Evolutionary conservation across 2,329 filamentous ascomycete species (phyloP).

Genomic region (Sporothrix sp.): DNA sequence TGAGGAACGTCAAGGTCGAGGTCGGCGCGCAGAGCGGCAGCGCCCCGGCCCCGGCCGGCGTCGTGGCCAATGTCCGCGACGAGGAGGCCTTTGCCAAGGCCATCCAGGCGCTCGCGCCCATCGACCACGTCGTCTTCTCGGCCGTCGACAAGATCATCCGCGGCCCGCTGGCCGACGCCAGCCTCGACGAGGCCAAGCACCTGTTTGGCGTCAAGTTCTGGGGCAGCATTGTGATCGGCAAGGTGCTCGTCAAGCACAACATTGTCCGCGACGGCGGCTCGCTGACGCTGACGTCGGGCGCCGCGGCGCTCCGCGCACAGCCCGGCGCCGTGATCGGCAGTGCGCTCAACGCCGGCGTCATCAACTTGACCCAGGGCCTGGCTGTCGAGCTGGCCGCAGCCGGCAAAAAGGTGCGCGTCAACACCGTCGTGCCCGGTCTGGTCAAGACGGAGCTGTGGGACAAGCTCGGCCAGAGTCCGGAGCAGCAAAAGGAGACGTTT

Average conservation of each 20-base stretch:
- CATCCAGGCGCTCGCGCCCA: slow-evolving; percentile 25
- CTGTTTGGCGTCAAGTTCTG: slow-evolving; percentile 33
- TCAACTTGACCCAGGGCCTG: slow-evolving; percentile 22
- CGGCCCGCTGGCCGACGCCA: slow-evolving; percentile 25
- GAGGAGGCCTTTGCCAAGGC: slow-evolving; percentile 25
- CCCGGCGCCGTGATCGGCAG: slow-evolving; percentile 26
- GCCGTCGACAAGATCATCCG: slow-evolving; percentile 31
- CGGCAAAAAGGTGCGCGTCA: slow-evolving; percentile 23
- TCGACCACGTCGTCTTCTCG: slow-evolving; percentile 31
- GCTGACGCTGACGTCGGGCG: slow-evolving; percentile 29
- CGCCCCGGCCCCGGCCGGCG: slow-evolving; percentile 19
- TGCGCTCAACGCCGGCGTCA: slow-evolving; percentile 24
- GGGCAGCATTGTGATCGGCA: slow-evolving; percentile 28
- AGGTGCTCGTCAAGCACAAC: slow-evolving; percentile 28
- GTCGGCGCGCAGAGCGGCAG: background rate
- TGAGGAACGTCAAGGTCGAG: slow-evolving; percentile 16
- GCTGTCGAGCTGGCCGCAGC: slow-evolving; percentile 21
- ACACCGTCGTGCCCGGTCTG: slow-evolving; percentile 26
- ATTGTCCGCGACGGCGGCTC: slow-evolving; percentile 28
- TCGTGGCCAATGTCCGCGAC: slow-evolving; percentile 27
- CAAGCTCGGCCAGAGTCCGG: slow-evolving; percentile 23
- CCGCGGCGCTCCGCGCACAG: slow-evolving; percentile 25
- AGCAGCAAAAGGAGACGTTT: slow-evolving; percentile 22
- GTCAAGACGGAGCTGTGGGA: slow-evolving; percentile 26
- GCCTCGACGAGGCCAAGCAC: slow-evolving; percentile 26